phyloP scores from a whole-genome alignment of 768 basidiomycete species.

The Guyanaporus albipodus region DNA sequence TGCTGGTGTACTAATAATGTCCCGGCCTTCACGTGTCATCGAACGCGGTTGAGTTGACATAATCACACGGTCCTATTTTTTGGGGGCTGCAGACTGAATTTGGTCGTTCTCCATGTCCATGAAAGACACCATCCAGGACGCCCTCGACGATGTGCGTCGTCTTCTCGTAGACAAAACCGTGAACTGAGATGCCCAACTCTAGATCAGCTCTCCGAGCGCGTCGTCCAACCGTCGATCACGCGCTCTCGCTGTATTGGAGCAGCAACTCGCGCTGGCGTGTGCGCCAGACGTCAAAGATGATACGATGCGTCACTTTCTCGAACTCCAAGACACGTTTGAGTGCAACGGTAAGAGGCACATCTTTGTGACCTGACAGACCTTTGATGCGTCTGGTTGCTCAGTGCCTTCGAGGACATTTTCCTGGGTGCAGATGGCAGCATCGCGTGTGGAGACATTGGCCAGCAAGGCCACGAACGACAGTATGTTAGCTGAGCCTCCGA shows the following conservation, averaged over 20 bases:
- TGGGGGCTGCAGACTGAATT: not conserved
- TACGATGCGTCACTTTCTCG: conserved; percentile 51
- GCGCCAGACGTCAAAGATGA: conserved; percentile 40
- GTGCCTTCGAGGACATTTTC: conserved; percentile 64
- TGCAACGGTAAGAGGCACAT: conserved; percentile 61
- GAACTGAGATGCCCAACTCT: conserved; percentile 15
- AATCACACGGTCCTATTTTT: conserved; percentile 18
- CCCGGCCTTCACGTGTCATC: no score
- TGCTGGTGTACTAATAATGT: no score
- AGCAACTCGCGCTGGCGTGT: conserved; percentile 49
- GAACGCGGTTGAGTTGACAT: no score
- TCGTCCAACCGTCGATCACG: conserved; percentile 47
- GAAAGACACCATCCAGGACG: conserved; percentile 50
- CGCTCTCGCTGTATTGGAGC: conserved; percentile 56
- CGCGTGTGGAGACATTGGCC: conserved; percentile 47
- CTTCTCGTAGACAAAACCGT: not conserved
- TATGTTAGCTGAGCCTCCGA: conserved; percentile 16
- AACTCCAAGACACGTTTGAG: conserved; percentile 76
- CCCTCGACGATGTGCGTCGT: conserved; percentile 62
- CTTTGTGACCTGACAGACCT: not conserved
- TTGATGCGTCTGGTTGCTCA: conserved; percentile 30
- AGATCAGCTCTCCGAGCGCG: conserved; percentile 65
- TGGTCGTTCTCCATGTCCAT: conserved; percentile 26
- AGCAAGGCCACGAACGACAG: conserved; percentile 45
- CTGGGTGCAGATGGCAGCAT: conserved; percentile 54